A percentile compares a stretch with the other conserved stretches of the same genome.
phyloP scores from a whole-genome alignment of 2,329 filamentous ascomycete genomes.

The Thielaviopsis musarum region DNA sequence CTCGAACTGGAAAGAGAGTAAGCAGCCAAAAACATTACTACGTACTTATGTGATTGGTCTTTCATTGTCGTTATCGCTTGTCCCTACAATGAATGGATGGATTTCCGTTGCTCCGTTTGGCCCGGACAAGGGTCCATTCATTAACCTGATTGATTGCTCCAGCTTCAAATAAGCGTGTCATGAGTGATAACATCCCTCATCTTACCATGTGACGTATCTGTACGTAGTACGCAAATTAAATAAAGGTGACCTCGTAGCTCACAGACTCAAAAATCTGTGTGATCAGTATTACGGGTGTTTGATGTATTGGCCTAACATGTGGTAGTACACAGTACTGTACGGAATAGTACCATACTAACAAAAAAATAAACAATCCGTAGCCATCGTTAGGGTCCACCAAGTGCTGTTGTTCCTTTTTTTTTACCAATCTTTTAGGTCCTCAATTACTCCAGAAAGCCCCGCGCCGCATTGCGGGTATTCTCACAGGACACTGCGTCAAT shows the following conservation, averaged over 20 bases:
- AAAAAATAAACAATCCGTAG: too few relatives aligned
- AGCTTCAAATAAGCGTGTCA: not conserved
- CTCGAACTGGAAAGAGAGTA: not conserved
- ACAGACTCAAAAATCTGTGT: too few relatives aligned
- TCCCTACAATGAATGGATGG: not conserved
- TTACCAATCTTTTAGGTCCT: not conserved
- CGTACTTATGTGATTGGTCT: too few relatives aligned
- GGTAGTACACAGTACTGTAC: too few relatives aligned
- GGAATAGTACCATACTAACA: too few relatives aligned
- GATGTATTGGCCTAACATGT: too few relatives aligned
- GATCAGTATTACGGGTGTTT: too few relatives aligned
- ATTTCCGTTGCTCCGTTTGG: not conserved
- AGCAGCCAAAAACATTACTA: not conserved
- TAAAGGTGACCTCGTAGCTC: too few relatives aligned
- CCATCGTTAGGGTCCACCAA: not conserved
- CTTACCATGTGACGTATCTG: not conserved
- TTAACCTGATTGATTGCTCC: not conserved
- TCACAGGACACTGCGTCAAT: conserved; percentile 55
- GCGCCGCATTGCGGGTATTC: conserved; percentile 44
- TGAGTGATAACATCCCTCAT: not conserved
- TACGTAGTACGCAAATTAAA: not conserved
- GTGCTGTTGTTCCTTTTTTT: not conserved
- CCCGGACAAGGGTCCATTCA: not conserved
- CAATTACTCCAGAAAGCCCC: conserved; percentile 33
- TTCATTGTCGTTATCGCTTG: not conserved